Evolutionary conservation across 306 rosid species (phyloP), one percentile per base, ranked within the genome.

Genomic region (Trifolium dubium): DNA sequence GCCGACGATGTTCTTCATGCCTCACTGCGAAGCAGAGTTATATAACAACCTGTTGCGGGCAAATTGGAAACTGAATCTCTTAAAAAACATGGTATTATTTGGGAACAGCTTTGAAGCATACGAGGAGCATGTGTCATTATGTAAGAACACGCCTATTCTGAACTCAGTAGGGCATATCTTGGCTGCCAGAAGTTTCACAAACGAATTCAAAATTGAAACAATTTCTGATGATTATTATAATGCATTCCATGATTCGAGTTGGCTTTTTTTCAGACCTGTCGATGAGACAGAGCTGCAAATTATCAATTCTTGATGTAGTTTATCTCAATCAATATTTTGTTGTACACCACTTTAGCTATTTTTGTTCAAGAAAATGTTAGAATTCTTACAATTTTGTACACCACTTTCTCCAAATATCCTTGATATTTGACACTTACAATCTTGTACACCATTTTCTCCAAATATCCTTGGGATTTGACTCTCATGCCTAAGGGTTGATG

Each of bases 231-330:
- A 91, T 74, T 91, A 86, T 79, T 91, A 84, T 75, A 79, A 80
- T 67, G 98, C 94, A 71, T 89, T 93, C 43, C 98, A 89, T 71
- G 91, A 89, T 78, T 88, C 91, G 51, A 93, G 98, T 88, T 91
- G 94, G 96, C 98, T 91, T 80, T 84, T 91, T 83, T 91, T 93
- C 75, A 59, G 86, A 55, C 85, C 89, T 39, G 66, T 7, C 63
- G 43, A 29, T 31, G 90, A 81, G 55, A 32, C 76, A 46, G 65
- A 82, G 83, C 68, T 86, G 69, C 85, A 72, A 56, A 67, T 50
- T 29, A 72, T 58, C 65, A 67, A 75, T 72, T 74, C 72, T 79
- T 83, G 78, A 82, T 77, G 17, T 56, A 14, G 61, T 56, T 14
- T 70, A 68, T 41, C 51, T 23, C 43, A 8, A 39, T 32, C 18